Percentiles rank a stretch among this genome's conserved stretches.
These are phyloP conservation scores for Podospora appendiculata DNA, from an alignment of 495 filamentous ascomycete species.

Conservation along the genomic window DNA sequence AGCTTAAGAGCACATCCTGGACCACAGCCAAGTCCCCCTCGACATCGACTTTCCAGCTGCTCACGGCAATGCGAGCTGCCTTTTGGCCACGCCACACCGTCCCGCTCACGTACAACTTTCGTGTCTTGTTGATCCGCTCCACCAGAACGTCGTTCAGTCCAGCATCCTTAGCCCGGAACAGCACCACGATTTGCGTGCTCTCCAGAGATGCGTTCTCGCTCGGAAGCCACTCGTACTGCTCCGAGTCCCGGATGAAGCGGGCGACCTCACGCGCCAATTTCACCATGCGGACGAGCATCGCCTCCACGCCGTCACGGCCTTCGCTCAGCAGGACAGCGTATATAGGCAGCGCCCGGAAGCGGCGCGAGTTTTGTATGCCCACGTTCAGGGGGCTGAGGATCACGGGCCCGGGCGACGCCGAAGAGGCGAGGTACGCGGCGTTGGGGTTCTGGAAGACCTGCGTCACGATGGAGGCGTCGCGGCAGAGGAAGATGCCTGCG, in stretches of 20 bases:
- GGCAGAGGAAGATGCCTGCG: slow-evolving; percentile 80
- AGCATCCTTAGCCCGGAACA: slow-evolving; percentile 70
- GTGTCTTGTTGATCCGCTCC: slow-evolving; percentile 61
- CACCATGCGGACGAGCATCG: slow-evolving; percentile 67
- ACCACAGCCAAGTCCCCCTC: slow-evolving; percentile 48
- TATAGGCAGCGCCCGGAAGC: slow-evolving; percentile 82
- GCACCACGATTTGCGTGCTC: slow-evolving; percentile 63
- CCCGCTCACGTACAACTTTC: slow-evolving; percentile 75
- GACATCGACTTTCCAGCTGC: slow-evolving; percentile 67
- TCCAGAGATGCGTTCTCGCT: slow-evolving; percentile 17
- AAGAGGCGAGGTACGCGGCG: slow-evolving; percentile 66
- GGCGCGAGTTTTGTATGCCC: slow-evolving; percentile 83
- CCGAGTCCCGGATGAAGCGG: slow-evolving; percentile 46
- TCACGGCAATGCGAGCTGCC: slow-evolving; percentile 73
- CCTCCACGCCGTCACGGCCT: slow-evolving; percentile 59
- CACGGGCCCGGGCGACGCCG: slow-evolving; percentile 14
- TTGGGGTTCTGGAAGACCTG: slow-evolving; percentile 77
- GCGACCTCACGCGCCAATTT: slow-evolving; percentile 61
- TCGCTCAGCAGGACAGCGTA: slow-evolving; percentile 76
- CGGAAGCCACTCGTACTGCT: slow-evolving; percentile 60
- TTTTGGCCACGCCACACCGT: slow-evolving; percentile 66
- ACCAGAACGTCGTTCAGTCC: slow-evolving; percentile 57
- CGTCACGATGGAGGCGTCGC: slow-evolving; percentile 45
- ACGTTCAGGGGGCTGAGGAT: slow-evolving; percentile 83
- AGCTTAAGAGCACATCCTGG: slow-evolving; percentile 23